Percentiles rank a stretch among this genome's conserved stretches.
phyloP scores from a whole-genome alignment of 495 filamentous ascomycete genomes.

The Sphaerosporella brunnea region DNA sequence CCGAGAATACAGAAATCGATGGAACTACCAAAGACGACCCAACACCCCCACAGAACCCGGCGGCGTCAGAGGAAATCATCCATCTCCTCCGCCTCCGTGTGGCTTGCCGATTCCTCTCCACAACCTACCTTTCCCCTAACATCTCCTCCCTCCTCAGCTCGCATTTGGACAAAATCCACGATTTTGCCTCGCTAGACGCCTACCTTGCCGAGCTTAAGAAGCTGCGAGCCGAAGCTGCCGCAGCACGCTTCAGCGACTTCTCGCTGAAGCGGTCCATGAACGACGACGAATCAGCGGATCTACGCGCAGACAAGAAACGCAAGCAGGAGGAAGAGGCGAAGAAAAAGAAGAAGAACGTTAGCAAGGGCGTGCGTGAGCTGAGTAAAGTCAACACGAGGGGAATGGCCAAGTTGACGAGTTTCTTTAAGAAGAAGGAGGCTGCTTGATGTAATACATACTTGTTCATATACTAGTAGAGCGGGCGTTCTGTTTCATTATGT shows the following conservation, averaged over 20 bases:
- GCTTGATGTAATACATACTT: too few species aligned
- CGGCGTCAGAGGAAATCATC: conserved; percentile 24
- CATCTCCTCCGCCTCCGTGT: conserved; percentile 55
- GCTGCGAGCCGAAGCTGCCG: conserved; percentile 48
- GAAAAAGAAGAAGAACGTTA: conserved; percentile 48
- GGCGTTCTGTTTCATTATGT: too few species aligned
- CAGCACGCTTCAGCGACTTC: conserved; percentile 53
- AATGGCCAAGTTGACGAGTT: conserved; percentile 94
- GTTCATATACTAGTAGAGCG: too few species aligned
- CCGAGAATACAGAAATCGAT: conserved; percentile 23
- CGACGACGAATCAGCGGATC: conserved; percentile 56
- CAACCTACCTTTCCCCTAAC: conserved; percentile 45
- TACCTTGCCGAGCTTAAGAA: conserved; percentile 46
- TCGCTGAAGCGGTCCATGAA: conserved; percentile 49
- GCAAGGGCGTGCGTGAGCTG: conserved; percentile 54
- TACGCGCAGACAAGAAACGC: conserved; percentile 59
- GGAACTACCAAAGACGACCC: conserved; percentile 38
- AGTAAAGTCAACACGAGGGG: conserved; percentile 76
- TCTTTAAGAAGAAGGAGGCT: conserved; percentile 63
- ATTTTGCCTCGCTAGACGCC: conserved; percentile 52
- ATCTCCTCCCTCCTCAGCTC: conserved; percentile 35
- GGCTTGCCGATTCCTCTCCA: conserved; percentile 56
- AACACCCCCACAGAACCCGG: background rate
- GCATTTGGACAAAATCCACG: conserved; percentile 31
- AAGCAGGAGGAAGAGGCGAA: conserved; percentile 46